A percentile compares a stretch with the other conserved stretches of the same genome.
Evolutionary conservation across 306 rosid genomes (phyloP).

Genomic region (Pueraria montana): DNA sequence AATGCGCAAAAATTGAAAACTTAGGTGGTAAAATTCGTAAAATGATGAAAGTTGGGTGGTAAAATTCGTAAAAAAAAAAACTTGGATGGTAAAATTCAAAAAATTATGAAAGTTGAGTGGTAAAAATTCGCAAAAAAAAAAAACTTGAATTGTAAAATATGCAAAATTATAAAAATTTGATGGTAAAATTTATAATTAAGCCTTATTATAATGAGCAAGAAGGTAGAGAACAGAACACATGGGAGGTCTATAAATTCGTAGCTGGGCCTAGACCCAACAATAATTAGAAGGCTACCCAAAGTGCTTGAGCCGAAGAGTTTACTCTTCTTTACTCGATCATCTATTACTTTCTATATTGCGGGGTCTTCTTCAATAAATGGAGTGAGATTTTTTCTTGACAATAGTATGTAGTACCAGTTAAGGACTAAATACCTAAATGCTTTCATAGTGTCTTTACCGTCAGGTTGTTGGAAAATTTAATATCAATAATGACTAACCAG

Average conservation of each 20-base stretch:
- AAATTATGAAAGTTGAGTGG: too few species aligned
- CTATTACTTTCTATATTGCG: conserved; percentile 30
- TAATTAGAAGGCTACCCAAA: conserved; percentile 11
- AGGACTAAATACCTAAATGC: conserved; percentile 19
- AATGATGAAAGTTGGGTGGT: too few species aligned
- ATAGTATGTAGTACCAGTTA: conserved; percentile 29
- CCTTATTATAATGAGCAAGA: conserved; percentile 21
- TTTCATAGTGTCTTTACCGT: not conserved
- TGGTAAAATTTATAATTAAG: too few species aligned
- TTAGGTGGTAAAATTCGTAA: too few species aligned
- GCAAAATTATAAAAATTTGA: too few species aligned
- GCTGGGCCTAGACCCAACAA: conserved; percentile 44
- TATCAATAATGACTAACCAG: not conserved
- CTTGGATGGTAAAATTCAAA: too few species aligned
- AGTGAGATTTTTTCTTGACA: conserved; percentile 30
- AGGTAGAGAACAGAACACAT: not conserved
- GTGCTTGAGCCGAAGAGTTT: conserved; percentile 20
- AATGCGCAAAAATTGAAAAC: too few species aligned
- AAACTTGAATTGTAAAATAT: too few species aligned
- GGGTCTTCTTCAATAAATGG: conserved; percentile 24
- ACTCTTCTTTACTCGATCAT: conserved; percentile 19
- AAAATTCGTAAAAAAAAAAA: too few species aligned
- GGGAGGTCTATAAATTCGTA: not conserved
- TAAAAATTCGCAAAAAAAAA: too few species aligned
- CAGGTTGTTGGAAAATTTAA: conserved; percentile 43